These are phyloP conservation scores for Ailanthus altissimus DNA, from an alignment of 345 rosid species.

Conservation along the genomic window DNA sequence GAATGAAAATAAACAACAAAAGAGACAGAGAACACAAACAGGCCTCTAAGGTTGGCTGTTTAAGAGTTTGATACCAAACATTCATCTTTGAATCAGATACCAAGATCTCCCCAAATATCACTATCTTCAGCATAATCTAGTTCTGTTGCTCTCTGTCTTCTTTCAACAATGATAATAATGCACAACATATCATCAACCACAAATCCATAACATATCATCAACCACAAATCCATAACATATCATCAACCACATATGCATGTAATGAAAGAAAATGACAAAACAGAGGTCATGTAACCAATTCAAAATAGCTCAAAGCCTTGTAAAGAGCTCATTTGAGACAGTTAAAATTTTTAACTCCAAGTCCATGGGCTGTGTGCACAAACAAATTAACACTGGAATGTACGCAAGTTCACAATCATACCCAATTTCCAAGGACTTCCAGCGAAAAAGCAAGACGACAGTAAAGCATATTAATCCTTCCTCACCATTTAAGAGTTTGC, in stretches of 20 bases:
- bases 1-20: conserved; percentile 13
- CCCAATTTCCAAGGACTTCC: background rate
- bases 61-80: conserved; percentile 43
- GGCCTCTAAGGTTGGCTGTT: conserved; percentile 52
- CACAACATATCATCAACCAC: background rate
- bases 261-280: background rate
- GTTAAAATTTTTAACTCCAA: background rate
- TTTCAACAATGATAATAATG: background rate
- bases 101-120: background rate
- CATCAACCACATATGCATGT: background rate
- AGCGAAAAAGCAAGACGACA: background rate
- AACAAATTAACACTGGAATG: background rate
- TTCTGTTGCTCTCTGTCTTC: background rate
- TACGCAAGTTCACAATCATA: background rate
- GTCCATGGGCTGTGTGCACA: background rate
- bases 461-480: background rate
- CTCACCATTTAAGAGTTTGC: conserved; percentile 60
- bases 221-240: too few species aligned
- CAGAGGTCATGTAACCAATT: background rate
- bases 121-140: background rate
- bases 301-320: background rate
- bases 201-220: too few species aligned
- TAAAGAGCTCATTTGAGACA: background rate
- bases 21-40: background rate
- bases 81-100: background rate